A percentile compares a stretch with the other conserved stretches of the same genome.
Evolutionary conservation across 352 stramenopile genomes (phyloP).

Genomic region (Phytophthora cactorum): DNA sequence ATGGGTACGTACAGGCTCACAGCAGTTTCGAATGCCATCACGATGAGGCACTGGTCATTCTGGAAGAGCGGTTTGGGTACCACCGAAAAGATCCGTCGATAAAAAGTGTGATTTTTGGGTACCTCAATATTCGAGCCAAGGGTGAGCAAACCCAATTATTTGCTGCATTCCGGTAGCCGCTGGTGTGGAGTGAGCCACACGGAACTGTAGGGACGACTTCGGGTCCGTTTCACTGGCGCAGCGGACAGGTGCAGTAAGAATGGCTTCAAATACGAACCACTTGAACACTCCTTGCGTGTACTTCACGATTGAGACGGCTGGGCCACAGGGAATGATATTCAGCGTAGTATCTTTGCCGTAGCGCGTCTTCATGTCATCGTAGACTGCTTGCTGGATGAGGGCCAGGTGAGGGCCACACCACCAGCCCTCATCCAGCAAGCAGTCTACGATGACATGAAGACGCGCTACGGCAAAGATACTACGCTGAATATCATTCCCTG

Average conservation of each 20-base stretch:
- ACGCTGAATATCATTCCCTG: not conserved
- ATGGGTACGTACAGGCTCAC: not conserved
- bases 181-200: not conserved
- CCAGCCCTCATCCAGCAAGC: not conserved
- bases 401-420: too few species aligned
- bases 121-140: not conserved
- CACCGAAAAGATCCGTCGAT: conserved; percentile 2
- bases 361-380: not conserved
- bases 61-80: not conserved
- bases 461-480: not conserved
- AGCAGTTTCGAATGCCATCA: not conserved
- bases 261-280: not conserved
- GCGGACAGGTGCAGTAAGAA: not conserved
- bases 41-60: not conserved
- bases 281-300: not conserved
- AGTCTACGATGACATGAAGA: not conserved
- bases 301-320: not conserved
- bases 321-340: not conserved
- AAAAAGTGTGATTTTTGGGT: not conserved
- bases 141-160: not conserved
- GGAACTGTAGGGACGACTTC: not conserved
- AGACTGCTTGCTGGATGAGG: not conserved
- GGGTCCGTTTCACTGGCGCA: not conserved
- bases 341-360: not conserved
- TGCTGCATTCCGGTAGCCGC: not conserved